Evolutionary conservation across 148 eudicot species (phyloP).

Genomic region (Rhododendron ferrugineum): DNA sequence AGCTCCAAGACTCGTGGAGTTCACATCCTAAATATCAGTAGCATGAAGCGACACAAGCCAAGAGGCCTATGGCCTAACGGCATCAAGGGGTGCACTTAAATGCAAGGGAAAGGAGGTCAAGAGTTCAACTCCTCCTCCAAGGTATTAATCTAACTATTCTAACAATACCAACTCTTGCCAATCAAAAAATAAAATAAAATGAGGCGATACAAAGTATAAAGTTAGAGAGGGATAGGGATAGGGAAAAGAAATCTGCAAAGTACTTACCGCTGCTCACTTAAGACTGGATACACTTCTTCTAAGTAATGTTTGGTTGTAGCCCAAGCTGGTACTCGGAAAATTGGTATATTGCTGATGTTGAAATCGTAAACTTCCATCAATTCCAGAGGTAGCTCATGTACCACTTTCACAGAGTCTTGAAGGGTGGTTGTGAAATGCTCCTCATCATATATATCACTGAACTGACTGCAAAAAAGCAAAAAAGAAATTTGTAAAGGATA

Average conservation of each 20-base stretch:
- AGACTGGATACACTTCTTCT: constrained; percentile 57
- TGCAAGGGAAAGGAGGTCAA: neutral
- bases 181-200: neutral
- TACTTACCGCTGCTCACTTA: constrained; percentile 57
- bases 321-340: constrained; percentile 67
- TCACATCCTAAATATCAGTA: neutral
- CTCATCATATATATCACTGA: constrained; percentile 71
- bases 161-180: no score
- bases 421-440: constrained; percentile 63
- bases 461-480: constrained; percentile 39
- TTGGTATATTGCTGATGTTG: constrained; percentile 59
- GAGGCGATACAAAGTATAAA: neutral
- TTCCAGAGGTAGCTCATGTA: constrained; percentile 43
- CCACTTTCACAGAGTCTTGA: constrained; percentile 40
- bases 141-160: neutral
- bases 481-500: constrained; percentile 1
- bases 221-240: constrained; percentile 7
- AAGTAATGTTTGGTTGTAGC: constrained; percentile 56
- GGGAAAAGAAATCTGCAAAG: neutral
- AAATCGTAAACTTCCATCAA: constrained; percentile 45
- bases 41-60: neutral
- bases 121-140: neutral
- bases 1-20: neutral
- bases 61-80: neutral
- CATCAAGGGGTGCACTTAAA: neutral